phyloP scores from a whole-genome alignment of 371 early-diverging fungal species.

The Lichtheimia ornata region DNA sequence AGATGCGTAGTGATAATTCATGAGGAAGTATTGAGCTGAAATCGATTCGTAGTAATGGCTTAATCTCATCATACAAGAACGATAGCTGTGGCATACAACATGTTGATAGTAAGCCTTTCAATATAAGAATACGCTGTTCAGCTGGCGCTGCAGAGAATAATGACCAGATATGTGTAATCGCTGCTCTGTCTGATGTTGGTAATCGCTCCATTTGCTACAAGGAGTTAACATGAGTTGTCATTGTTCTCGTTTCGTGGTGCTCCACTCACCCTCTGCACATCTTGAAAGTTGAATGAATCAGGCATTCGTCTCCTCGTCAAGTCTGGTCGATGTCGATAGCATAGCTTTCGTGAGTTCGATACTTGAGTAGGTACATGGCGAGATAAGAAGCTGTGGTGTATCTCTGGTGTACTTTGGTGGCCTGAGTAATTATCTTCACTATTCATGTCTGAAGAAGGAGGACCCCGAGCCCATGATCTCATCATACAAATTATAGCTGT shows the following conservation, averaged over 20 bases:
- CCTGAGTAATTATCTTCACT: too few relatives aligned
- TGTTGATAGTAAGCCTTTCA: conserved; percentile 73
- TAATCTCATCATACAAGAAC: conserved; percentile 66
- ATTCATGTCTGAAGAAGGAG: too few relatives aligned
- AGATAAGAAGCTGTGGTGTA: conserved; percentile 36
- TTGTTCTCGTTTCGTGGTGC: neutral
- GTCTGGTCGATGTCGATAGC: conserved; percentile 37
- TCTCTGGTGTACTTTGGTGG: neutral
- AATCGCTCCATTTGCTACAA: conserved; percentile 48
- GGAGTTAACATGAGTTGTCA: neutral
- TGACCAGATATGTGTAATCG: conserved; percentile 63
- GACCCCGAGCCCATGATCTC: too few relatives aligned
- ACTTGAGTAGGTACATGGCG: conserved; percentile 47
- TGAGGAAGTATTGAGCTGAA: conserved; percentile 75
- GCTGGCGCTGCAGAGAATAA: conserved; percentile 61
- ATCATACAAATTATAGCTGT: too few relatives aligned
- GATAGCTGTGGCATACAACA: conserved; percentile 83
- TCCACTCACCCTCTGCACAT: conserved; percentile 19
- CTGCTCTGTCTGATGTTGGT: conserved; percentile 45
- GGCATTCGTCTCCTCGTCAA: conserved; percentile 24
- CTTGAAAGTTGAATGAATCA: conserved; percentile 21
- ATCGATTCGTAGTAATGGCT: conserved; percentile 78
- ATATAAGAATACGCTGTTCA: conserved; percentile 60
- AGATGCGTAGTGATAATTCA: conserved; percentile 78
- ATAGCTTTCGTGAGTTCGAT: conserved; percentile 28